Evolutionary conservation across 2,329 filamentous ascomycete genomes (phyloP), one percentile per base, ranked within the genome.

Genomic region (Alternaria atra): DNA sequence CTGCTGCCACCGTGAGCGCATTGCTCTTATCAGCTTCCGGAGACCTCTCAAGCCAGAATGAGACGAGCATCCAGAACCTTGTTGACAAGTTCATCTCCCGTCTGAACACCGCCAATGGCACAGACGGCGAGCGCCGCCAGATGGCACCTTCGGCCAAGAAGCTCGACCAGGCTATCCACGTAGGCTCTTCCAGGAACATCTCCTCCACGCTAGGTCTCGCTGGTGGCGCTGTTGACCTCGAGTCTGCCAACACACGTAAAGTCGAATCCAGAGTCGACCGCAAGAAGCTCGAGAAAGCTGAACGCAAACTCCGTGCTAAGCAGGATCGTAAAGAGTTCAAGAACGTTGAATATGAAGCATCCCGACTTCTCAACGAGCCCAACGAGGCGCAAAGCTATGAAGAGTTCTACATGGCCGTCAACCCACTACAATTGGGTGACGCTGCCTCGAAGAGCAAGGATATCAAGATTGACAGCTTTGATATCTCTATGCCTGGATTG

Each of bases 341-440:
- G 86, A 97, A 91, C 57, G 95, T 99, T 70, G 92, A 97, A 81
- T 99, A 99, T 79, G 95, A 99, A 82, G 92, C 95, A 0, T 98
- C 95, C 12, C 90, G 89, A 69, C 84, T 99, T 68, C 88, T 99
- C 68, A 90, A 96, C 76, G 88, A 92, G 80, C 86, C 92, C 4
- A 91, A 94, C 72, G 87, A 90, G 72, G 84, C 94, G 12, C 90
- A 97, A 84, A 96, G 93, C 40, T 99, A 99, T 78, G 95, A 99
- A 81, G 95, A 99, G 79, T 98, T 99, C 82, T 99, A 97, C 87
- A 98, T 99, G 95, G 91, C 93, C 55, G 95, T 99, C 84, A 99
- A 99, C 80, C 95, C 95, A 63, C 86, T 99, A 65, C 94, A 98
- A 77, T 75, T 98, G 62, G 94, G 93, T 23, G 89, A 89, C 61